Percentiles rank a stretch among this genome's conserved stretches.
phyloP scores from a whole-genome alignment of 2,329 filamentous ascomycete species.

The Alternaria conjuncta region DNA sequence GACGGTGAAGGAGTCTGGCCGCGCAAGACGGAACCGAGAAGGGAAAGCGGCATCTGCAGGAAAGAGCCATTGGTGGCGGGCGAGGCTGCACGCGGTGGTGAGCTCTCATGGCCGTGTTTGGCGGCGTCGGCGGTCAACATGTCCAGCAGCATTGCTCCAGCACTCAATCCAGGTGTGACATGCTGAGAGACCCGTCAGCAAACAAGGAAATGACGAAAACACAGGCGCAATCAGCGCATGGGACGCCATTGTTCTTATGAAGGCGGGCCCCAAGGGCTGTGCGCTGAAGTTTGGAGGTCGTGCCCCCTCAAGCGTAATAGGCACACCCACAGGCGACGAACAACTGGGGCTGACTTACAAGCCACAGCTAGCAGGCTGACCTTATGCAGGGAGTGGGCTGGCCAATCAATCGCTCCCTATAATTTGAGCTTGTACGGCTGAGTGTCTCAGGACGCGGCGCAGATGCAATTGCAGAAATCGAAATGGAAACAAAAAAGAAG shows the following conservation, averaged over 20 bases:
- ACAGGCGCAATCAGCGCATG: slow-evolving; percentile 13
- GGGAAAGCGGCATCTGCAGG: slow-evolving; percentile 42
- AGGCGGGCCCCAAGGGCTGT: slow-evolving; percentile 22
- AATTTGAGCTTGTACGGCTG: slow-evolving; percentile 1
- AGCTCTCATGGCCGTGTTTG: slow-evolving; percentile 44
- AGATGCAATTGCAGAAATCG: background rate
- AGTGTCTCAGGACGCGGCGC: background rate
- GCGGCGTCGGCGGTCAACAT: slow-evolving; percentile 46
- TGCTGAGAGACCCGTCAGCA: slow-evolving; percentile 28
- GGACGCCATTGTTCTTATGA: slow-evolving; percentile 25
- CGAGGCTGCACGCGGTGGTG: slow-evolving; percentile 27
- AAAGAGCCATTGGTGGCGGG: slow-evolving; percentile 35
- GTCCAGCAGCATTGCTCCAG: slow-evolving; percentile 45
- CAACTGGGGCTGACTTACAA: slow-evolving; percentile 32
- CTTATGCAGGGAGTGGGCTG: slow-evolving; percentile 19
- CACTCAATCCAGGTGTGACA: slow-evolving; percentile 16
- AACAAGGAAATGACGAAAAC: slow-evolving; percentile 7
- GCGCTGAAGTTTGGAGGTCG: slow-evolving; percentile 29
- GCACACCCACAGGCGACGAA: slow-evolving; percentile 13
- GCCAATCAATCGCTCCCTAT: slow-evolving; percentile 14
- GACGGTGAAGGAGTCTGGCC: slow-evolving; percentile 29
- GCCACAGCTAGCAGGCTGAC: slow-evolving; percentile 32
- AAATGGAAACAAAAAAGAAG: background rate
- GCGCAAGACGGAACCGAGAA: slow-evolving; percentile 41
- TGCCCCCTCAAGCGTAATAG: slow-evolving; percentile 20